phyloP scores from a whole-genome alignment of 768 basidiomycete genomes.

The Pleurotus eryngii region DNA sequence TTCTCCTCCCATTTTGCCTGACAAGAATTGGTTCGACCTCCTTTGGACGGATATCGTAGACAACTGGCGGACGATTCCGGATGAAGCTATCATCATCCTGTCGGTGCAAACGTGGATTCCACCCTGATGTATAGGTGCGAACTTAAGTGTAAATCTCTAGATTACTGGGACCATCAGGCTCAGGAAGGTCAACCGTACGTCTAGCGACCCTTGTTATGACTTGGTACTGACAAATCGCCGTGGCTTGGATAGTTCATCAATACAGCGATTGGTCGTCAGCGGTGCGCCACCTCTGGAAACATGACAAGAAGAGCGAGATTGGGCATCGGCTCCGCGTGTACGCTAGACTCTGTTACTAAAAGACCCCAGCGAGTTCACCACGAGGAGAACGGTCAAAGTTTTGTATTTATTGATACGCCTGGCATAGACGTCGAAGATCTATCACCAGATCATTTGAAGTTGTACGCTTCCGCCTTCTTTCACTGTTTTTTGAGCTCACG shows the following conservation, averaged over 20 bases:
- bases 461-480: too few species aligned
- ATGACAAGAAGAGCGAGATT: neutral
- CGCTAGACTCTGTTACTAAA: neutral
- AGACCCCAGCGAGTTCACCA: neutral
- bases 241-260: too few species aligned
- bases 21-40: neutral
- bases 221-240: too few species aligned
- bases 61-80: neutral
- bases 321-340: neutral
- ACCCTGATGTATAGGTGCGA: too few species aligned
- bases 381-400: conserved; percentile 12
- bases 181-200: too few species aligned
- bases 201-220: too few species aligned
- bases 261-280: too few species aligned
- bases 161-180: neutral
- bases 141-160: neutral
- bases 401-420: conserved; percentile 38
- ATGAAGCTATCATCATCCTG: conserved; percentile 1
- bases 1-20: neutral
- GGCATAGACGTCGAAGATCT: conserved; percentile 23
- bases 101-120: neutral
- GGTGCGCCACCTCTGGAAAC: neutral
- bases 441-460: neutral
- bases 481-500: too few species aligned
- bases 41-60: neutral